Percentiles rank a stretch among this genome's conserved stretches.
These are phyloP conservation scores for Astragalus membranaceus DNA, from an alignment of 306 rosid species.

Conservation along the genomic window DNA sequence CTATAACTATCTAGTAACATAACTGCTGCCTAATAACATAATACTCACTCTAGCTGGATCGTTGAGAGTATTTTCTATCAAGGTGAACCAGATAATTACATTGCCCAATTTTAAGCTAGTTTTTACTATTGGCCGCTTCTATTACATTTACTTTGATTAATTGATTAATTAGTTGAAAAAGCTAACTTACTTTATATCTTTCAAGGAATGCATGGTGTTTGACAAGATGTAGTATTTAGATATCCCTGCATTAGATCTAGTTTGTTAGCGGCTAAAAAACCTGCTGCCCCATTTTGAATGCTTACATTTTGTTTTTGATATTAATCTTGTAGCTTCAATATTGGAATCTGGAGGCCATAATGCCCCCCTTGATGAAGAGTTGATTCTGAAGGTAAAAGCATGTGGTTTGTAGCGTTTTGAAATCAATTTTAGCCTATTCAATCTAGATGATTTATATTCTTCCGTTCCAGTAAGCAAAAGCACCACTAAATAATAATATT, in stretches of 20 bases:
- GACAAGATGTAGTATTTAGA: neutral
- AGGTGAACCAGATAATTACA: neutral
- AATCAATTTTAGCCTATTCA: neutral
- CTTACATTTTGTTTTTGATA: constrained; percentile 16
- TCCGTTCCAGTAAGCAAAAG: neutral
- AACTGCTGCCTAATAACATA: too few relatives aligned
- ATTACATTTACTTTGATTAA: constrained; percentile 3
- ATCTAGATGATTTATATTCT: neutral
- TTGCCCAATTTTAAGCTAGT: neutral
- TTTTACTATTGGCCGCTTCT: constrained; percentile 7
- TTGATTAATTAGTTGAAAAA: constrained; percentile 1
- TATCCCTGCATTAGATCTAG: constrained; percentile 5
- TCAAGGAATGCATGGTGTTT: neutral
- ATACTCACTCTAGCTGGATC: neutral
- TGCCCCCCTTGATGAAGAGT: constrained; percentile 31
- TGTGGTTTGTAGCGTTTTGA: neutral
- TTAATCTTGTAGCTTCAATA: constrained; percentile 32
- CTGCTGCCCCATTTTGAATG: neutral
- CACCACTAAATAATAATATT: neutral
- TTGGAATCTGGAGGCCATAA: constrained; percentile 33
- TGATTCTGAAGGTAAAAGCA: constrained; percentile 36
- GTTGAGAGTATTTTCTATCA: constrained; percentile 6
- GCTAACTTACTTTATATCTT: neutral
- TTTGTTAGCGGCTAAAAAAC: neutral
- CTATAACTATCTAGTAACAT: too few relatives aligned